A percentile compares a stretch with the other conserved stretches of the same genome.
Conservation (phyloP, 208 protist species). For the Novymonas esmeraldas region DNA sequence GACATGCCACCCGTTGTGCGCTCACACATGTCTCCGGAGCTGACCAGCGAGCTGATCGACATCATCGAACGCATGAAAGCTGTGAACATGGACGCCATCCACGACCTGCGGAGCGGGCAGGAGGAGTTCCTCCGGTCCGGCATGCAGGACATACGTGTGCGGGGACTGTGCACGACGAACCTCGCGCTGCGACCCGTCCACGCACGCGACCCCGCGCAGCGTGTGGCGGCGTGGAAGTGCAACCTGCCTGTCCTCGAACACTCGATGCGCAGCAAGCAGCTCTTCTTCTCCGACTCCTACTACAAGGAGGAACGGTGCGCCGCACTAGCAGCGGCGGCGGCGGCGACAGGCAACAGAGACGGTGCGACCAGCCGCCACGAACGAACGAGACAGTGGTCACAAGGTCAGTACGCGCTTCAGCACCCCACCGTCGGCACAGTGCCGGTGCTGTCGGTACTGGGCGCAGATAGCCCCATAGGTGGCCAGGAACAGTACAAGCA, state of each 20-base stretch:
- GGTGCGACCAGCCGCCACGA: neutral
- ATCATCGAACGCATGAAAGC: constrained; percentile 50
- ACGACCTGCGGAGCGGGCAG: constrained; percentile 46
- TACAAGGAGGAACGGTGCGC: neutral
- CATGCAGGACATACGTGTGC: constrained; percentile 41
- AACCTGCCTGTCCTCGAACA: constrained; percentile 54
- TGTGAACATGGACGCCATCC: constrained; percentile 38
- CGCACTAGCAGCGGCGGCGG: neutral
- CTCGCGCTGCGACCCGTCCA: constrained; percentile 34
- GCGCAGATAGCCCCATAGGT: constrained; percentile 51
- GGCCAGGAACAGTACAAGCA: constrained; percentile 15
- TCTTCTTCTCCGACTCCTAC: constrained; percentile 51
- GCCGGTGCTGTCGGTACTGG: constrained; percentile 60
- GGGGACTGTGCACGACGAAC: constrained; percentile 59
- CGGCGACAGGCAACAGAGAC: no score
- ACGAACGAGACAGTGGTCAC: no score
- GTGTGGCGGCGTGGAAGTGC: constrained; percentile 42
- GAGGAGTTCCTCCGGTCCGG: constrained; percentile 58
- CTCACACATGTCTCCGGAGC: constrained; percentile 20
- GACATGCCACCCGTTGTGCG: constrained; percentile 61
- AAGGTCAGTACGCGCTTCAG: neutral
- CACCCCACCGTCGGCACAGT: constrained; percentile 11
- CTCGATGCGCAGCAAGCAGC: constrained; percentile 27
- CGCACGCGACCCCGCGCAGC: constrained; percentile 6
- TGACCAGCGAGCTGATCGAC: constrained; percentile 34